phyloP scores from a whole-genome alignment of 257 asterid genomes.

The Anisodus tanguticus region DNA sequence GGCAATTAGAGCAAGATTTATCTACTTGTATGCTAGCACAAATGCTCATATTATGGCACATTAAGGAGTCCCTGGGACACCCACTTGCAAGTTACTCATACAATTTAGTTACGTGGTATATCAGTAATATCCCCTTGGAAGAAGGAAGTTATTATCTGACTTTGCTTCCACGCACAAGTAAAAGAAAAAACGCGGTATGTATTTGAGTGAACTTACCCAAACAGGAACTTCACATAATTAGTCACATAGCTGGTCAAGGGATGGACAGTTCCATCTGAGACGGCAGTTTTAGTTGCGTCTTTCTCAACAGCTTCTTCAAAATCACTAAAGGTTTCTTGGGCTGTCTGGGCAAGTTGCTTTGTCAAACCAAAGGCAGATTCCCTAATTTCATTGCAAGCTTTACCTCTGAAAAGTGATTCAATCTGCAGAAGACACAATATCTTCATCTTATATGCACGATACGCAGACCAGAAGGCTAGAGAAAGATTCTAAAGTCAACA shows the following conservation, averaged over 20 bases:
- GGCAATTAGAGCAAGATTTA: background rate
- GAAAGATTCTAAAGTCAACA: conserved; percentile 5
- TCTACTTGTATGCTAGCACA: background rate
- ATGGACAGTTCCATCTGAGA: conserved; percentile 97
- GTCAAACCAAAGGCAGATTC: conserved; percentile 97
- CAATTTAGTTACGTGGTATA: conserved; percentile 6
- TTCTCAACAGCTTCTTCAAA: conserved; percentile 99
- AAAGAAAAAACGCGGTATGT: background rate
- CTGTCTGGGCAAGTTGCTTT: conserved; percentile 91
- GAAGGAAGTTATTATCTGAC: background rate
- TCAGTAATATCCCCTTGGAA: conserved; percentile 18
- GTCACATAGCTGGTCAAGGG: conserved; percentile 99
- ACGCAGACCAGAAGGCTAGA: conserved; percentile 19
- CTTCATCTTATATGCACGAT: background rate
- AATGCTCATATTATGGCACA: background rate
- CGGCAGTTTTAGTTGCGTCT: conserved; percentile 98
- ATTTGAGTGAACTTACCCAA: conserved; percentile 70
- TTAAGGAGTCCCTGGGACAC: background rate
- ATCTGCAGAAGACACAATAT: conserved; percentile 54
- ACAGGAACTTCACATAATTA: conserved; percentile 93
- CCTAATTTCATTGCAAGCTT: conserved; percentile 86
- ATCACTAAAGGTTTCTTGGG: conserved; percentile 95
- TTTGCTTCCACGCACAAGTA: background rate
- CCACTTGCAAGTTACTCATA: background rate
- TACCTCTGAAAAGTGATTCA: conserved; percentile 82